phyloP scores from a whole-genome alignment of 2,329 filamentous ascomycete species.

The Calonectria honghensis region DNA sequence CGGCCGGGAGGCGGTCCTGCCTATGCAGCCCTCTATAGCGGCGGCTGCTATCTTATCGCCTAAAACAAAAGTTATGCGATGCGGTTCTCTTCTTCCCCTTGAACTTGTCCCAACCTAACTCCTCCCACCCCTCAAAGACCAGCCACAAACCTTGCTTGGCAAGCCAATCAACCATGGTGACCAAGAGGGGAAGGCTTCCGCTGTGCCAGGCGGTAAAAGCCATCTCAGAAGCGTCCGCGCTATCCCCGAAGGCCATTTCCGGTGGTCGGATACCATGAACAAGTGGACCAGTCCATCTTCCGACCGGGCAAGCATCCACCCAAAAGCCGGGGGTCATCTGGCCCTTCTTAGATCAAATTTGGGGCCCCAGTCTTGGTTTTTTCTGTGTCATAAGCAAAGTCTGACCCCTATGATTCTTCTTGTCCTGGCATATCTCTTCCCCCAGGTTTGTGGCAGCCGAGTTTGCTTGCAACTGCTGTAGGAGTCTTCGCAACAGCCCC shows the following conservation, averaged over 20 bases:
- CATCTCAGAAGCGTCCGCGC: conserved; percentile 23
- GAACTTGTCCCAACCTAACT: conserved; percentile 15
- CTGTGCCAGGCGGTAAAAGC: conserved; percentile 15
- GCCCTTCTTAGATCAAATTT: conserved; percentile 37
- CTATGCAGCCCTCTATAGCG: background rate
- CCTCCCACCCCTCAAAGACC: background rate
- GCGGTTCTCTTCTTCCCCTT: background rate
- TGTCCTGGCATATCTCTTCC: background rate
- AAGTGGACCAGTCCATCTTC: conserved; percentile 25
- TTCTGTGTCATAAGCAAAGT: conserved; percentile 33
- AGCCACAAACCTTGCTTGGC: conserved; percentile 1
- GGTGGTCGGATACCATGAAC: conserved; percentile 42
- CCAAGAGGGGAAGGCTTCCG: conserved; percentile 19
- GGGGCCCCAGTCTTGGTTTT: conserved; percentile 23
- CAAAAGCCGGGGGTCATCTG: conserved; percentile 41
- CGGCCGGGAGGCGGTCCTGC: background rate
- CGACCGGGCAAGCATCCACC: conserved; percentile 30
- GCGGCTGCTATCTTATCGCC: conserved; percentile 9
- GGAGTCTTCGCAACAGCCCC: background rate
- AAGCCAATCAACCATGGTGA: conserved; percentile 2
- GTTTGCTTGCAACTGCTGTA: background rate
- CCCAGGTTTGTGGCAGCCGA: conserved; percentile 5
- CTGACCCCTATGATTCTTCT: conserved; percentile 7
- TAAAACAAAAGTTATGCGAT: background rate
- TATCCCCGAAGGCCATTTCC: conserved; percentile 46